Evolutionary conservation across 2,329 filamentous ascomycete genomes (phyloP), one percentile per base, ranked within the genome.

Genomic region (Phyllosticta ampelicida): DNA sequence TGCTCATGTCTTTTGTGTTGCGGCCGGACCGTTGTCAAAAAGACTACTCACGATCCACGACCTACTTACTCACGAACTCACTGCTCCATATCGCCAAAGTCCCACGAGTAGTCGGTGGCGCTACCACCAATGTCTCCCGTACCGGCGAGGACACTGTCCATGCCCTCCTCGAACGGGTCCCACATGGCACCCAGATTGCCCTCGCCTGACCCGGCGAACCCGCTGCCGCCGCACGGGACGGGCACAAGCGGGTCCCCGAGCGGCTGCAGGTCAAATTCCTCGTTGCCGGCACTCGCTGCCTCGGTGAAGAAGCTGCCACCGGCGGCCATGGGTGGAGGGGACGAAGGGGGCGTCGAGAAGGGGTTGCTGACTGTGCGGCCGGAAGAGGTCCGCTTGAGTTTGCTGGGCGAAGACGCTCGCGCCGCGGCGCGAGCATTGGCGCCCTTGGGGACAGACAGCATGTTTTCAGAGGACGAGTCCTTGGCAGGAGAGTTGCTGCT

Each of bases 301-400:
- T 58, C 52, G 13, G 26, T 9, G 36, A 36, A 51, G 52, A 53
- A 44, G 36, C 53, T 49, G 48, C 48, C 52, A 10, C 48, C 44
- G 51, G 53, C 53, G 3, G 30, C 36, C 44, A 58, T 51, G 26
- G 53, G 23, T 13, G 70, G 70, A n/a, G 36, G 36, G 9, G 70
- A 73, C 13, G 70, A 70, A 9, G 70, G 70, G 3, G 70, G 70
- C 30, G 70, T 73, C 23, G 68, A 67, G 59, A 71, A 73, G 3
- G 67, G 68, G 55, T 69, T 68, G 9, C 70, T 54, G n/a, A 58
- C 56, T 6, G 56, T 58, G n/a, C 56, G 56, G 9, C 56, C 56
- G 18, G 56, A 58, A 3, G 48, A 23, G 2, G 51, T 50, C 19
- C 56, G 56, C 28, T 58, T 48, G 36, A 48, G 53, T n/a, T 54